Evolutionary conservation across 2,329 filamentous ascomycete genomes (phyloP), one percentile per base, ranked within the genome.

Genomic region (Fusarium sp.): DNA sequence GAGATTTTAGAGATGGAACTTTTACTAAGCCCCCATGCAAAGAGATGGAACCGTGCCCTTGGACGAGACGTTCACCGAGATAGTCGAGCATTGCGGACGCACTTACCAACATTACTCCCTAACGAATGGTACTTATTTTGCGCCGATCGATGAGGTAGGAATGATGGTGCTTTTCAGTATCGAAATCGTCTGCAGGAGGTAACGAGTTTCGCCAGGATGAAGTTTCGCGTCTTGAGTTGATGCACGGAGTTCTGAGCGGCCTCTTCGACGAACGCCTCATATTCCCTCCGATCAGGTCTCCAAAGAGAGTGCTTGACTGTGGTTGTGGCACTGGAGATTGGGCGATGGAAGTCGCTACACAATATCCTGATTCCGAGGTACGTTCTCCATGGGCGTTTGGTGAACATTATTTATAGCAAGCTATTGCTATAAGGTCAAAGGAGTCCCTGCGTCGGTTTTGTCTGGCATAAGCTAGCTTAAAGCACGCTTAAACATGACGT

Each of bases 261-360:
- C 81, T 91, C 54, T 93, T 93, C 76, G 89, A 93, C 68, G 81
- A 86, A 62, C 85, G 88, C 69, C 81, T 92, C 26, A 86, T 93
- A 73, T 92, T 93, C 65, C 90, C 91, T n/a, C 89, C 89, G 8
- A 81, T 93, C 50, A 79, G 77, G 45, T 81, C 83, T 28, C 85
- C 87, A 25, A 81, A 82, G 70, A 86, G 85, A 73, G 85, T 93
- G 43, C 83, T 94, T 28, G 91, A 94, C 61, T 93, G 90, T 72
- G 91, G 91, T 0, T 91, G 88, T 78, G 91, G 91, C 42, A 84
- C 88, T n/a, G 91, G 85, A 42, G 83, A 88, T 49, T 94, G 91
- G 91, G 90, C 91, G 23, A 80, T 87, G 34, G 89, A 91, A 25
- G 89, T 91, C 54, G 91, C 91, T 48, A 85, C 87, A 74, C 81